Conservation (phyloP, 2,329 filamentous ascomycete genomes). For the Xylariaceae sp. region DNA sequence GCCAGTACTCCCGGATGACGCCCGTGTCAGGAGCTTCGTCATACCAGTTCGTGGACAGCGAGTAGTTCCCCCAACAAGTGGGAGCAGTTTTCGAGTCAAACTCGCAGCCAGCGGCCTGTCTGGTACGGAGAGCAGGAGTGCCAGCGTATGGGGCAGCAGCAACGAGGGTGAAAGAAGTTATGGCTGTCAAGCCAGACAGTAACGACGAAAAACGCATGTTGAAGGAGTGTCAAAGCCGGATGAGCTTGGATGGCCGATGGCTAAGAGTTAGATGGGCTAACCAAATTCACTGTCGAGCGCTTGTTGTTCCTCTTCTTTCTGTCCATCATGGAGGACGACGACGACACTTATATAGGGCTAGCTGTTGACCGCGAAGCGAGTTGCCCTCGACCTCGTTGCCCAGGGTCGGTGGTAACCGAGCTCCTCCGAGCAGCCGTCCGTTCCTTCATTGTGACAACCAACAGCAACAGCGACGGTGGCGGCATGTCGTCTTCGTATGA, state of each 20-base stretch:
- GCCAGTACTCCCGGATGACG: conserved; percentile 45
- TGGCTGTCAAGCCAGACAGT: conserved; percentile 18
- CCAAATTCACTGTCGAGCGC: conserved; percentile 11
- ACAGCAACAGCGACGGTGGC: not conserved
- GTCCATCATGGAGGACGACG: conserved; percentile 3
- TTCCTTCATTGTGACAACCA: too few species aligned
- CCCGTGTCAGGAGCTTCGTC: conserved; percentile 40
- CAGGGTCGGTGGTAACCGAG: not conserved
- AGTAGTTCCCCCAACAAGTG: conserved; percentile 42
- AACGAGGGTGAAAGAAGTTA: conserved; percentile 16
- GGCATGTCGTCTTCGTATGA: conserved; percentile 5
- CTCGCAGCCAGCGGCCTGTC: conserved; percentile 17
- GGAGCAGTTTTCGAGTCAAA: conserved; percentile 28
- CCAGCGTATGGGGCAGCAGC: conserved; percentile 16
- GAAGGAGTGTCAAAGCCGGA: conserved; percentile 15
- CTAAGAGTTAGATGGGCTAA: conserved; percentile 6
- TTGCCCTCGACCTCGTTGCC: not conserved
- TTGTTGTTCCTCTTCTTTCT: conserved; percentile 10
- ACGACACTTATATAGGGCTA: conserved; percentile 13
- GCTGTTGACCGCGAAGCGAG: conserved; percentile 1
- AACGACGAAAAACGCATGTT: conserved; percentile 15
- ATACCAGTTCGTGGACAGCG: conserved; percentile 43
- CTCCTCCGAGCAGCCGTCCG: too few species aligned
- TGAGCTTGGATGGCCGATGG: conserved; percentile 4
- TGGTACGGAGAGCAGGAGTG: conserved; percentile 11